Evolutionary conservation across 2,329 filamentous ascomycete species (phyloP).

Genomic region (Stenocarpella maydis): DNA sequence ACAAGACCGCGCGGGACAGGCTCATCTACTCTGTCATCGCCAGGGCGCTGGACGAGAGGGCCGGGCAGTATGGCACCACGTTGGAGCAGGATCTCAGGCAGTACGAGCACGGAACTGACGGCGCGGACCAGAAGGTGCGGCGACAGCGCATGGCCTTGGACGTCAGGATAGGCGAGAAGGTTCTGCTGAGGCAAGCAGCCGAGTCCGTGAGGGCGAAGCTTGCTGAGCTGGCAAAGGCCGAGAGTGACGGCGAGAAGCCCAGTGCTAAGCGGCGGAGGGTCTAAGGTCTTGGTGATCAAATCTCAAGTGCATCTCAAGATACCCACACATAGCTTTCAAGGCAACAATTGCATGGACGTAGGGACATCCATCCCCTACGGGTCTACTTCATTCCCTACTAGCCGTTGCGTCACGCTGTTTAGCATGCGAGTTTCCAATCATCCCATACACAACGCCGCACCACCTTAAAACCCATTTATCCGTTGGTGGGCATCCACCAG

Average conservation of each 20-base stretch:
- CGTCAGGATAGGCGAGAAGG: slow-evolving; percentile 48
- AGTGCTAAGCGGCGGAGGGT: slow-evolving; percentile 41
- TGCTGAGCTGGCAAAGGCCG: slow-evolving; percentile 34
- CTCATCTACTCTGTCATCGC: slow-evolving; percentile 51
- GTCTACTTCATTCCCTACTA: not conserved
- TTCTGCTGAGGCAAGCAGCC: slow-evolving; percentile 42
- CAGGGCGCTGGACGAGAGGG: slow-evolving; percentile 41
- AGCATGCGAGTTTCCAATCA: not conserved
- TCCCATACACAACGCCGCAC: slow-evolving; percentile 9
- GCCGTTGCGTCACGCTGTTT: not conserved
- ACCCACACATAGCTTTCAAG: slow-evolving; percentile 16
- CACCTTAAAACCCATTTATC: slow-evolving; percentile 13
- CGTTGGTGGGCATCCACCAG: slow-evolving; percentile 31
- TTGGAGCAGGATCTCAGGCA: slow-evolving; percentile 42
- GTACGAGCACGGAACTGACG: slow-evolving; percentile 16
- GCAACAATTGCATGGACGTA: not conserved
- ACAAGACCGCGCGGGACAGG: slow-evolving; percentile 60
- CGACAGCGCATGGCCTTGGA: slow-evolving; percentile 43
- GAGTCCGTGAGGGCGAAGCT: slow-evolving; percentile 38
- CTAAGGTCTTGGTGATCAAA: not conserved
- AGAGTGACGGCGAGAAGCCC: slow-evolving; percentile 37
- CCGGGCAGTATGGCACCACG: slow-evolving; percentile 42
- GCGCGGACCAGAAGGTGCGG: slow-evolving; percentile 21
- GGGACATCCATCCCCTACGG: not conserved
- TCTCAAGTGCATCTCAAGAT: slow-evolving; percentile 24